Evolutionary conservation across 2,329 filamentous ascomycete genomes (phyloP).

Genomic region (Colletotrichum sp.): DNA sequence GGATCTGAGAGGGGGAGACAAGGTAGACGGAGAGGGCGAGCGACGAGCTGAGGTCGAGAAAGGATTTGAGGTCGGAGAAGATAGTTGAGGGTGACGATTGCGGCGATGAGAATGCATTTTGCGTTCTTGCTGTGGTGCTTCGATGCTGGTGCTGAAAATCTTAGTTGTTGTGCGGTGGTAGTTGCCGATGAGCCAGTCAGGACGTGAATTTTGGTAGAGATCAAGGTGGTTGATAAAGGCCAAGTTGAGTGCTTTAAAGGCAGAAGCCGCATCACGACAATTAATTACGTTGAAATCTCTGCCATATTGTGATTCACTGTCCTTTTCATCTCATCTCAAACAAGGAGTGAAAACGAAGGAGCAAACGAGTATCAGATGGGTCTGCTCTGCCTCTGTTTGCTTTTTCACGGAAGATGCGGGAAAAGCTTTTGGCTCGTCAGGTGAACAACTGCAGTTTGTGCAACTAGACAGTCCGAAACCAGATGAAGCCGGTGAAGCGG

Average conservation of each 20-base stretch:
- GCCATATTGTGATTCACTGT: not conserved
- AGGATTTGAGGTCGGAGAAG: not conserved
- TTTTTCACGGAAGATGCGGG: not conserved
- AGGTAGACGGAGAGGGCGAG: not conserved
- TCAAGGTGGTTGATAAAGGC: not conserved
- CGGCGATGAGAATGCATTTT: not conserved
- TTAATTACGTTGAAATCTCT: not conserved
- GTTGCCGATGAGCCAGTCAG: not conserved
- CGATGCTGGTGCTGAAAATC: not conserved
- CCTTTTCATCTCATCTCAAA: not conserved
- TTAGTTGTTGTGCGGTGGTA: not conserved
- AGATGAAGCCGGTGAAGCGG: not conserved
- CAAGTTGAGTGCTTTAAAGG: not conserved
- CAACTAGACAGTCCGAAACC: not conserved
- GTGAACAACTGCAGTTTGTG: not conserved
- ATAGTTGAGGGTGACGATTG: conserved; percentile 3
- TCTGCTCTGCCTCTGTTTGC: not conserved
- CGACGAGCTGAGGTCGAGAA: not conserved
- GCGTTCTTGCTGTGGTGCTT: not conserved
- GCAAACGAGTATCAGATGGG: not conserved
- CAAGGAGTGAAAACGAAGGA: not conserved
- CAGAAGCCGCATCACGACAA: not conserved
- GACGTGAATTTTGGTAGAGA: not conserved
- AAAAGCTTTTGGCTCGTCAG: not conserved
- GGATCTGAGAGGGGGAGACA: not conserved